These are phyloP conservation scores for Discostella stelligera DNA, from an alignment of 352 stramenopile species.

Conservation along the genomic window DNA sequence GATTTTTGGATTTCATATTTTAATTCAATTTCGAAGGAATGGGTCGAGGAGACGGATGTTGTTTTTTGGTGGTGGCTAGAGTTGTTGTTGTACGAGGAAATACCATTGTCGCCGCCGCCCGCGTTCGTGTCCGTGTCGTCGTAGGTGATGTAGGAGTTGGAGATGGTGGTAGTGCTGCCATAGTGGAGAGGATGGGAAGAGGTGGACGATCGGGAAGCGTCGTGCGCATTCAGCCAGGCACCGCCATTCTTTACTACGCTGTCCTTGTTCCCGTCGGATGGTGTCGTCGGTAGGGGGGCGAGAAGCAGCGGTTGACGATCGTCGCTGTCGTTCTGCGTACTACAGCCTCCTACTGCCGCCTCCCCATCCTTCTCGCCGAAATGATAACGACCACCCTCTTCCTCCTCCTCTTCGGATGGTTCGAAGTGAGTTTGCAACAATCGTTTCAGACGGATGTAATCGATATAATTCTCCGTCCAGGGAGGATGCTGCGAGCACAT, in stretches of 20 bases:
- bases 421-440: slow-evolving; percentile 30
- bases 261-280: neutral
- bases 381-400: neutral
- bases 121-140: neutral
- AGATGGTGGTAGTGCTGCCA: neutral
- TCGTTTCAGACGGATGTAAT: slow-evolving; percentile 65
- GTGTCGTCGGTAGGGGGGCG: neutral
- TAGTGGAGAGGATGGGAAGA: neutral
- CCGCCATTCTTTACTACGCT: neutral
- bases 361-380: neutral
- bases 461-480: slow-evolving; percentile 64
- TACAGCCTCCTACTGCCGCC: neutral
- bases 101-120: no score
- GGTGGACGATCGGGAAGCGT: neutral
- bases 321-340: neutral
- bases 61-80: neutral
- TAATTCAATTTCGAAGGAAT: slow-evolving; percentile 55
- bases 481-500: slow-evolving; percentile 42
- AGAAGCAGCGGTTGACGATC: neutral
- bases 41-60: slow-evolving; percentile 6
- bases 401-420: neutral
- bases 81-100: no score
- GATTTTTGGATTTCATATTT: slow-evolving; percentile 75
- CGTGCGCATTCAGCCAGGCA: neutral
- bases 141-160: neutral